Evolutionary conservation across 2,329 filamentous ascomycete genomes (phyloP).

Genomic region (Cladophialophora immunda): DNA sequence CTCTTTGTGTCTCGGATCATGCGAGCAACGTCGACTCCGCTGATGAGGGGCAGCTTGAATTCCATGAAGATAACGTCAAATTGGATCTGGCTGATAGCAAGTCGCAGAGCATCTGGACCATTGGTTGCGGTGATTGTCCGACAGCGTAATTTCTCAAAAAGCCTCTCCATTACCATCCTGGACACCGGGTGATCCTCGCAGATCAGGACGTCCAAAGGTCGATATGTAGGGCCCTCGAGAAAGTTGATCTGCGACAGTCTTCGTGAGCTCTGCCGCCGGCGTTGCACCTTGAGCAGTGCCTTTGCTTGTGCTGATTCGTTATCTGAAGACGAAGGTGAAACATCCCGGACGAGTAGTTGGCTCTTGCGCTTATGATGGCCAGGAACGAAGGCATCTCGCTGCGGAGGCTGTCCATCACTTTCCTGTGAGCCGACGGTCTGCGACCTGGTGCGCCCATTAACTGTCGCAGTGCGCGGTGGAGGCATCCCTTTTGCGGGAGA

Average conservation of each 20-base stretch:
- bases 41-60: conserved; percentile 93
- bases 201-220: conserved; percentile 91
- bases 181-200: conserved; percentile 98
- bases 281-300: conserved; percentile 87
- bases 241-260: conserved; percentile 90
- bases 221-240: conserved; percentile 83
- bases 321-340: conserved; percentile 96
- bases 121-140: conserved; percentile 91
- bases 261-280: conserved; percentile 93
- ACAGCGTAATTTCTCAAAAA: conserved; percentile 93
- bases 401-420: conserved; percentile 76
- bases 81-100: conserved; percentile 95
- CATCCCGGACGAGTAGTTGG: conserved; percentile 80
- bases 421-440: conserved; percentile 95
- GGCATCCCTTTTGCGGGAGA: conserved; percentile 69
- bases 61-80: conserved; percentile 99
- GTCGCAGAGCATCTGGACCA: conserved; percentile 89
- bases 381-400: conserved; percentile 68
- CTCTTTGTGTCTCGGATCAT: conserved; percentile 99
- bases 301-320: conserved; percentile 95
- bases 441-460: conserved; percentile 77
- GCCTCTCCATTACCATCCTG: conserved; percentile 97
- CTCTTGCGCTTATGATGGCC: conserved; percentile 87
- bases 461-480: conserved; percentile 67
- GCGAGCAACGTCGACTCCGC: conserved; percentile 90